Conservation (phyloP, 495 filamentous ascomycete genomes). For the Hyaloscypha hepaticicola region DNA sequence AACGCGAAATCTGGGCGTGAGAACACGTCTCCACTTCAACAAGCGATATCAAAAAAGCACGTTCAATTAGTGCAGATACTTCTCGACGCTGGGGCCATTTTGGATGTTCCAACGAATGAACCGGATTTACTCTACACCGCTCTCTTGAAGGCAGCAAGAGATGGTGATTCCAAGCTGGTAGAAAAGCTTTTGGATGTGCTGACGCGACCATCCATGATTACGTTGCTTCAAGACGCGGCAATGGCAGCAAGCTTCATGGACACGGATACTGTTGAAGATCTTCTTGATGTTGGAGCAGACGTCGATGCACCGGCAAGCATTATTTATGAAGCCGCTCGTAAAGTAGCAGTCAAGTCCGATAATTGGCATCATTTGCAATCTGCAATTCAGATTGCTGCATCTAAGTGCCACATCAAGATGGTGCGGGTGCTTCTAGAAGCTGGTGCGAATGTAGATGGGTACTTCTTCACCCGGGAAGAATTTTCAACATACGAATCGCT, state of each 20-base stretch:
- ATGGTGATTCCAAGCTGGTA: slow-evolving; percentile 8
- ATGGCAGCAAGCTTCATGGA: slow-evolving; percentile 3
- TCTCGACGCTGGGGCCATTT: slow-evolving; percentile 20
- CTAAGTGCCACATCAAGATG: no score
- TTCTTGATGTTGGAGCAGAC: slow-evolving; percentile 29
- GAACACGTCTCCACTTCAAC: slow-evolving; percentile 18
- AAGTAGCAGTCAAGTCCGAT: background rate
- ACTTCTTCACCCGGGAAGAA: no score
- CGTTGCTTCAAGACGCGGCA: slow-evolving; percentile 12
- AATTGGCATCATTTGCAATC: slow-evolving; percentile 10
- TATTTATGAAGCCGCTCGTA: slow-evolving; percentile 13
- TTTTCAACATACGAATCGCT: no score
- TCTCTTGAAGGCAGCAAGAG: slow-evolving; percentile 6
- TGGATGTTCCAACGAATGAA: slow-evolving; percentile 17
- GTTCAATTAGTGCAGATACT: slow-evolving; percentile 25
- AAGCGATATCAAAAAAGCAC: slow-evolving; percentile 16
- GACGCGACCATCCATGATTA: slow-evolving; percentile 11
- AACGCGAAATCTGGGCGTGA: slow-evolving; percentile 9
- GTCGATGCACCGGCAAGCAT: slow-evolving; percentile 24
- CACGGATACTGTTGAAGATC: slow-evolving; percentile 21
- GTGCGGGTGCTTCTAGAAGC: no score
- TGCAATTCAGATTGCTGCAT: no score
- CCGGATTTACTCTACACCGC: background rate
- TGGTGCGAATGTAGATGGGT: no score
- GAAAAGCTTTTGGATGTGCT: slow-evolving; percentile 15